Evolutionary conservation across 805 yeast genomes (phyloP).

Genomic region (Candida gorgasii): DNA sequence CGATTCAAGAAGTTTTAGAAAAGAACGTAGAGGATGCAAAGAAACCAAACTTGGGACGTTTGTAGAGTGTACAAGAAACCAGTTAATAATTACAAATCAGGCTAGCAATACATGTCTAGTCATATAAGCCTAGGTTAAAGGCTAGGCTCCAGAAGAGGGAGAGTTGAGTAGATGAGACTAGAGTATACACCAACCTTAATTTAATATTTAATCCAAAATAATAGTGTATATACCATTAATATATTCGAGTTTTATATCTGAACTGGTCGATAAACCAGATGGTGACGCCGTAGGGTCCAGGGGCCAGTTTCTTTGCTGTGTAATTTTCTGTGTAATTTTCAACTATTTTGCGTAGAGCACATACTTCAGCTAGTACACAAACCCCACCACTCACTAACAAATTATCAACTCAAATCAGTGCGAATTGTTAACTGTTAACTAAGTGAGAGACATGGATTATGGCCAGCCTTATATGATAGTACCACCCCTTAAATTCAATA

Average conservation of each 20-base stretch:
- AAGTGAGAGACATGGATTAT: conserved; percentile 15
- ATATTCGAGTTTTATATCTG: background rate
- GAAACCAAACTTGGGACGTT: conserved; percentile 26
- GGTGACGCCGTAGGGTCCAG: background rate
- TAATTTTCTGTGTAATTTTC: too few relatives aligned
- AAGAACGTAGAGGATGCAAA: conserved; percentile 69
- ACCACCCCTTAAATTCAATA: conserved; percentile 79
- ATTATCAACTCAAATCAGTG: background rate
- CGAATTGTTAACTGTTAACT: background rate
- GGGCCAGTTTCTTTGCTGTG: too few relatives aligned
- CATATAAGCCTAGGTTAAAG: too few relatives aligned
- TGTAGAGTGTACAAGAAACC: too few relatives aligned
- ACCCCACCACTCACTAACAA: background rate
- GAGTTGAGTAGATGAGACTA: background rate
- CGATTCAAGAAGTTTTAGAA: conserved; percentile 72
- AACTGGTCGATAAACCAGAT: background rate
- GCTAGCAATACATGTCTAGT: too few relatives aligned
- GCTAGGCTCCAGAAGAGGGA: too few relatives aligned
- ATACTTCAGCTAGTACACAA: too few relatives aligned
- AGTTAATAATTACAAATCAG: too few relatives aligned
- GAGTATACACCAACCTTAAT: background rate
- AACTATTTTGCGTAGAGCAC: too few relatives aligned
- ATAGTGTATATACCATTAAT: background rate
- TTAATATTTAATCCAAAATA: too few relatives aligned
- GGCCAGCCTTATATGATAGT: conserved; percentile 37